Evolutionary conservation across 169 alveolate species (phyloP).

Genomic region (Eimeria praecox): DNA sequence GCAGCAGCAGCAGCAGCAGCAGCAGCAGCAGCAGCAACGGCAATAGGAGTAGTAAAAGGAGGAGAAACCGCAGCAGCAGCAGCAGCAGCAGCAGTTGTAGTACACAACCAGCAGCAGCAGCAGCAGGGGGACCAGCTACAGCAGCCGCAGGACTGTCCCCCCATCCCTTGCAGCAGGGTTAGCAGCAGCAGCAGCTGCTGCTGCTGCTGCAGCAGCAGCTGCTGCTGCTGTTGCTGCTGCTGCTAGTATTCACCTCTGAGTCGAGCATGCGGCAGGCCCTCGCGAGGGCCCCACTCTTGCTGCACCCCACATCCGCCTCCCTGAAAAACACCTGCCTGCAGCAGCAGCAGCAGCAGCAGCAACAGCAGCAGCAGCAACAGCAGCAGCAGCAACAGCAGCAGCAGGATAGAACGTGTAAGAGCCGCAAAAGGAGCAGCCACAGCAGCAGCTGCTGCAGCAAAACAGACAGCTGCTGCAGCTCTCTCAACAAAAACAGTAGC

Average conservation of each 20-base stretch:
- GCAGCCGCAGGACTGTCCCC: not conserved
- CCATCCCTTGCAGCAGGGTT: not conserved
- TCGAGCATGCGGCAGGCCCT: constrained; percentile 84
- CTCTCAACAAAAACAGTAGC: not conserved
- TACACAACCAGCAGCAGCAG: not conserved
- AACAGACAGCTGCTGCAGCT: not conserved
- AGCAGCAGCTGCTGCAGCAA: not conserved
- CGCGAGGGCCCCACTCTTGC: constrained; percentile 89
- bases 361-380: not conserved
- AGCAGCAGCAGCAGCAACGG: no score
- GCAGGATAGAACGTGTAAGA: no score
- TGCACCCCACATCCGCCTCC: constrained; percentile 87
- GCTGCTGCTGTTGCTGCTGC: not conserved
- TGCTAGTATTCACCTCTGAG: constrained; percentile 66
- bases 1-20: no score
- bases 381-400: constrained; percentile 2
- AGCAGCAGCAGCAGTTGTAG: not conserved
- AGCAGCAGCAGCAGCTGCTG: constrained; percentile 13
- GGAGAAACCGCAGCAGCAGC: not conserved
- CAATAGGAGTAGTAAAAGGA: no score
- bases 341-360: not conserved
- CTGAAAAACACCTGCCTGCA: constrained; percentile 90
- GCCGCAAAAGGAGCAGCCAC: not conserved
- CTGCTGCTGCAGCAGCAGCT: constrained; percentile 39
- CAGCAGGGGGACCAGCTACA: constrained; percentile 29